Evolutionary conservation across 495 filamentous ascomycete genomes (phyloP), one percentile per base, ranked within the genome.

Genomic region (Hypoxylon perforatum): DNA sequence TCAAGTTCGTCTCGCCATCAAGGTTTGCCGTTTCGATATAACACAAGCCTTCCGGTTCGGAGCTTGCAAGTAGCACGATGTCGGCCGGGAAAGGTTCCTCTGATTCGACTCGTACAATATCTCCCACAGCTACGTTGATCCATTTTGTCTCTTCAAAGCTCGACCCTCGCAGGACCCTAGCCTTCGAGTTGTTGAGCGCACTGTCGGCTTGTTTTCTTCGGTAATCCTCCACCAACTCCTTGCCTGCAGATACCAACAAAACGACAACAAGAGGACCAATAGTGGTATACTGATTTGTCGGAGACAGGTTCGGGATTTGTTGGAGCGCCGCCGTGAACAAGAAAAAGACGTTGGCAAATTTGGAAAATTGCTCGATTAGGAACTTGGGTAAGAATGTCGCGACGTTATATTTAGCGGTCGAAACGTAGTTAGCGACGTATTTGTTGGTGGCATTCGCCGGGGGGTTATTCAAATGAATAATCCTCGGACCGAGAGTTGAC

Each of bases 11-110:
- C 76, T 99, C 96, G 57, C 96, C 96, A 70, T 99, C 96, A 54
- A 99, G 80, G 73, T 99, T 99, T 28, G 96, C 95, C 0, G 96
- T 99, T 82, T 99, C 96, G 71, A 98, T 99, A 72, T 99, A 99
- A 77, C 96, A 99, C 57, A 99, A 76, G 63, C 96, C 96, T 78
- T 99, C 96, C 1, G 96, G 96, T 75, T 99, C 96, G 5, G 96
- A 98, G 55, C 92, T 95, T 12, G 96, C 94, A 63, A 98, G 81
- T 25, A 99, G 79, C 14, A 97, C 91, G 63, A 99, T 75, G 78
- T 99, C 96, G 28, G 96, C 94, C 0, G 96, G 96, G 74, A 99
- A 99, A 4, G 96, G 90, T 70, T 97, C 90, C 73, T 98, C 96
- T 2, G 94, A 97, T 71, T 99, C 90, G 46, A 99, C 93, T 5